Evolutionary conservation across 257 asterid species (phyloP).

Genomic region (Fraxinus americana): DNA sequence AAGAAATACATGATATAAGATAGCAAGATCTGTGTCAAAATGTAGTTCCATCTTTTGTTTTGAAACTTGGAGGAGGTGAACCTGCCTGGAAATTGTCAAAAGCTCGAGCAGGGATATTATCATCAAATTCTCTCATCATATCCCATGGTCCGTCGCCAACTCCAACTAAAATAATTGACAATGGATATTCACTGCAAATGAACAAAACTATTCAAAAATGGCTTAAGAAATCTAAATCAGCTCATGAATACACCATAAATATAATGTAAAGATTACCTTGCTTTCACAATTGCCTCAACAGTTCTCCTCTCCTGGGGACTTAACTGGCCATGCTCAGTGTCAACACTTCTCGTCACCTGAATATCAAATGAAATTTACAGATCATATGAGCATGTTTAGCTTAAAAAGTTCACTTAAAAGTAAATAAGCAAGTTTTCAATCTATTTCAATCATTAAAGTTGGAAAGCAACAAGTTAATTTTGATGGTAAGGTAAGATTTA

Average conservation of each 20-base stretch:
- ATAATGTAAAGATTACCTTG: slow-evolving; percentile 58
- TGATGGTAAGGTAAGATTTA: not conserved
- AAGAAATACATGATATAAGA: slow-evolving; percentile 16
- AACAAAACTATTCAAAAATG: slow-evolving; percentile 17
- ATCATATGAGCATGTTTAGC: not conserved
- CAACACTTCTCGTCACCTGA: slow-evolving; percentile 92
- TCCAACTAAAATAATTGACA: slow-evolving; percentile 84
- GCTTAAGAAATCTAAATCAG: not conserved
- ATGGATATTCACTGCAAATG: slow-evolving; percentile 68
- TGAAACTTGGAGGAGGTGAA: slow-evolving; percentile 9
- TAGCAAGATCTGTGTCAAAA: not conserved
- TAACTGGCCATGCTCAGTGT: slow-evolving; percentile 71
- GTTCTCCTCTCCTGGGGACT: slow-evolving; percentile 93
- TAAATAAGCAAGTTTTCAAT: not conserved
- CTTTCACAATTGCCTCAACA: slow-evolving; percentile 92
- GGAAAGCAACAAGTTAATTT: too few relatives aligned
- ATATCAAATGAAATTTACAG: slow-evolving; percentile 8
- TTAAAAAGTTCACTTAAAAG: not conserved
- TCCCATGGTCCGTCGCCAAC: slow-evolving; percentile 99
- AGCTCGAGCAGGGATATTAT: slow-evolving; percentile 87
- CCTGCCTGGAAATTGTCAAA: slow-evolving; percentile 92
- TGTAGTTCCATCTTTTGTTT: not conserved
- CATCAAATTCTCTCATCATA: slow-evolving; percentile 94
- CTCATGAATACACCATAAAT: not conserved
- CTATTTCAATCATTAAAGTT: too few relatives aligned